phyloP scores from a whole-genome alignment of 495 filamentous ascomycete species.

The Penicillium atrosanguineum region DNA sequence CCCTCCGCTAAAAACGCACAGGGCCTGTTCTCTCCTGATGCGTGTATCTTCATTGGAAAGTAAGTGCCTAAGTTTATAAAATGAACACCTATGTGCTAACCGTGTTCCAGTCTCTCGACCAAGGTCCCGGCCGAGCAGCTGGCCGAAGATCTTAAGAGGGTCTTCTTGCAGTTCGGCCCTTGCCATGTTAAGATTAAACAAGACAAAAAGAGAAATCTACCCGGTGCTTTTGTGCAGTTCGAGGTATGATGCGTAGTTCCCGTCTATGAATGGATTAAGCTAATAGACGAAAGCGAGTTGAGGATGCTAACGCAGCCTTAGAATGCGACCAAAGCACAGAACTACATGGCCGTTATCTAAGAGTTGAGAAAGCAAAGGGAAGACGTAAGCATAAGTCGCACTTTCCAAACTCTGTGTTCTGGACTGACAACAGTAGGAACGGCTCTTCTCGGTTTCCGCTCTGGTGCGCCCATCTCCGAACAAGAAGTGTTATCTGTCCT shows the following conservation, averaged over 20 bases:
- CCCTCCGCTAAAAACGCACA: constrained; percentile 25
- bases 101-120: constrained; percentile 11
- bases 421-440: constrained; percentile 16
- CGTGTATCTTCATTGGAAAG: constrained; percentile 29
- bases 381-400: constrained; percentile 8
- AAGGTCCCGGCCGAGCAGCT: constrained; percentile 10
- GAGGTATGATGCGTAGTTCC: constrained; percentile 10
- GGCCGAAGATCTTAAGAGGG: constrained; percentile 8
- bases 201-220: constrained; percentile 16
- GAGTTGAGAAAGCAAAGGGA: constrained; percentile 20
- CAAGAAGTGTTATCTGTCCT: constrained; percentile 1
- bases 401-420: not conserved
- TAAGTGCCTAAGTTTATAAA: constrained; percentile 3
- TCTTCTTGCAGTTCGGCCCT: constrained; percentile 11
- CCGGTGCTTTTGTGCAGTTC: constrained; percentile 24
- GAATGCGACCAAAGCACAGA: not conserved
- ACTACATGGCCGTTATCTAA: constrained; percentile 14
- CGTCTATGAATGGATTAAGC: not conserved
- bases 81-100: not conserved
- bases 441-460: constrained; percentile 16
- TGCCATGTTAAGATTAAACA: constrained; percentile 25
- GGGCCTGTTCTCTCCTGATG: constrained; percentile 24
- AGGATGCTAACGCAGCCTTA: constrained; percentile 13
- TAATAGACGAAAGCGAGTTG: constrained; percentile 7
- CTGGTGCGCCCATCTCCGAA: constrained; percentile 5